phyloP scores from a whole-genome alignment of 2,329 filamentous ascomycete genomes.

The Paraphaeosphaeria minitans region DNA sequence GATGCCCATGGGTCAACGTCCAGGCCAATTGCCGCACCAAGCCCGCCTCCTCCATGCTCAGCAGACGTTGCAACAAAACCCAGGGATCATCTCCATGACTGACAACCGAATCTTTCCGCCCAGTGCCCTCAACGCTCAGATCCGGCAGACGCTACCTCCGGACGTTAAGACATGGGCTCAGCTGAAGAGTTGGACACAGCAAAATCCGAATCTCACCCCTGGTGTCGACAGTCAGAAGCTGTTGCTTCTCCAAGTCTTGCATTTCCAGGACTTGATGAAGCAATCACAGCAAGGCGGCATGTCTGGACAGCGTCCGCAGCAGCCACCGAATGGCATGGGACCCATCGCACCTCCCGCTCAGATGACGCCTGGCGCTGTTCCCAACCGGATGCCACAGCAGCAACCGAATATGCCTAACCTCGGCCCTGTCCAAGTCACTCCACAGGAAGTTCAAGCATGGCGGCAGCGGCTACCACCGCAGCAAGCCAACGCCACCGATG shows the following conservation, averaged over 20 bases:
- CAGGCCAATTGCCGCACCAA: slow-evolving; percentile 28
- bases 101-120: slow-evolving; percentile 40
- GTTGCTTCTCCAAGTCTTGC: slow-evolving; percentile 47
- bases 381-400: slow-evolving; percentile 34
- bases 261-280: slow-evolving; percentile 50
- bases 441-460: slow-evolving; percentile 49
- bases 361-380: slow-evolving; percentile 43
- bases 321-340: slow-evolving; percentile 25
- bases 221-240: slow-evolving; percentile 37
- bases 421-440: slow-evolving; percentile 37
- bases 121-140: slow-evolving; percentile 30
- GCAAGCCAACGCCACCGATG: slow-evolving; percentile 34
- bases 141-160: slow-evolving; percentile 50
- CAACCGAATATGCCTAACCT: slow-evolving; percentile 35
- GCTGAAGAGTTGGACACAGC: slow-evolving; percentile 59
- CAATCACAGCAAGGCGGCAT: slow-evolving; percentile 28
- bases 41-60: slow-evolving; percentile 32
- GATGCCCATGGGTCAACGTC: slow-evolving; percentile 34
- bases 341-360: slow-evolving; percentile 46
- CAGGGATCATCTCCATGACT: slow-evolving; percentile 40
- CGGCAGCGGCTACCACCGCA: slow-evolving; percentile 39
- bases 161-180: slow-evolving; percentile 62
- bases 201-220: slow-evolving; percentile 47
- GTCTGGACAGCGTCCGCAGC: slow-evolving; percentile 25
- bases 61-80: slow-evolving; percentile 36